Percentiles rank a stretch among this genome's conserved stretches.
Conservation (phyloP, 1,284 basidiomycete genomes). For the Tilletia indica region DNA sequence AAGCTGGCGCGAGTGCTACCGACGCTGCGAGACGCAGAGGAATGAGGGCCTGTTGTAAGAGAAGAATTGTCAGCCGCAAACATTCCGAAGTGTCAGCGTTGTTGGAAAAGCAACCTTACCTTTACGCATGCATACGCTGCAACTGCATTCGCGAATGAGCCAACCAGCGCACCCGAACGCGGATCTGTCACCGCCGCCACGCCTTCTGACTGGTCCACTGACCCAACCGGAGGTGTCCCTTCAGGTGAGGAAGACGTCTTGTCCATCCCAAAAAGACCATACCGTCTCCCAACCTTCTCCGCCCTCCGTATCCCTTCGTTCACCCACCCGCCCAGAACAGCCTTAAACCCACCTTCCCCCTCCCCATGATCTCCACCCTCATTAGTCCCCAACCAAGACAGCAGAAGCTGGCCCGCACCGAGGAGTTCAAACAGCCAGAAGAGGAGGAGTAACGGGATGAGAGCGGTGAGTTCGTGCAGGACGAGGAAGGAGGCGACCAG, state of each 20-base stretch:
- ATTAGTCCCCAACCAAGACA: constrained; percentile 56
- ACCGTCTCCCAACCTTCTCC: constrained; percentile 70
- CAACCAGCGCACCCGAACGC: constrained; percentile 64
- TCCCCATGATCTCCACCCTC: neutral
- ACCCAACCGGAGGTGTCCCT: neutral
- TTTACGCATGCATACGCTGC: constrained; percentile 82
- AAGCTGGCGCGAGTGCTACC: constrained; percentile 71
- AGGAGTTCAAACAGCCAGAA: constrained; percentile 71
- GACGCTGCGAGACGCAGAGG: constrained; percentile 74
- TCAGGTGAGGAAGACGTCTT: constrained; percentile 58
- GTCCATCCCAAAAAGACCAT: constrained; percentile 77
- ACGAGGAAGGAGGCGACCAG: neutral
- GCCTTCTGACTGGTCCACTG: constrained; percentile 21
- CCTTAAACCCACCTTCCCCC: neutral
- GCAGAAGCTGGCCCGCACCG: constrained; percentile 70
- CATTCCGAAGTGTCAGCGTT: too few species aligned
- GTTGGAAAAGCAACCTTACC: constrained; percentile 59
- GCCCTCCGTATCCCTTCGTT: constrained; percentile 68
- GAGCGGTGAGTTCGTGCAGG: constrained; percentile 64
- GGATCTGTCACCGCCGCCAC: constrained; percentile 52
- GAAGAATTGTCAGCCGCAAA: neutral
- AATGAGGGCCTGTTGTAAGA: constrained; percentile 66
- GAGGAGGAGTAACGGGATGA: constrained; percentile 72
- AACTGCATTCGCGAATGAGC: constrained; percentile 58
- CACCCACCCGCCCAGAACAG: constrained; percentile 62